A percentile compares a stretch with the other conserved stretches of the same genome.
Evolutionary conservation across 345 rosid species (phyloP).

Genomic region (Clausena lansium): DNA sequence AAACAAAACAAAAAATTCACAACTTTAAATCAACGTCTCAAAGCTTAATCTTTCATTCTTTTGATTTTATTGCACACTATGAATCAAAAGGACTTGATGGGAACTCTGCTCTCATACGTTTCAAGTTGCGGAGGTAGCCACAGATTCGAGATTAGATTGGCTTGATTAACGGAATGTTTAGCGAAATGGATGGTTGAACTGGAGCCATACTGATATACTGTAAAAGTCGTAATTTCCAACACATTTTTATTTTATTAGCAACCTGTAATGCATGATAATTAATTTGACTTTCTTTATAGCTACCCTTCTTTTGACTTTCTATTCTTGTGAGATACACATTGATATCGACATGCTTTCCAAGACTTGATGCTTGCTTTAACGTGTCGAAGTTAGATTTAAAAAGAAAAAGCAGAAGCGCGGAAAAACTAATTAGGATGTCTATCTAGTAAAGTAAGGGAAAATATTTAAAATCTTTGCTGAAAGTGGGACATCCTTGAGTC

Average conservation of each 20-base stretch:
- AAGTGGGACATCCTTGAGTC: not conserved
- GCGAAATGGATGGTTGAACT: too few relatives aligned
- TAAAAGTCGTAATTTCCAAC: not conserved
- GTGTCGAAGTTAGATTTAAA: not conserved
- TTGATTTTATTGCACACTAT: slow-evolving; percentile 14
- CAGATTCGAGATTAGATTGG: not conserved
- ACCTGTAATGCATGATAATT: not conserved
- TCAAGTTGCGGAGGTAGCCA: slow-evolving; percentile 24
- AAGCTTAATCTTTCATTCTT: too few relatives aligned
- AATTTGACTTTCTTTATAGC: too few relatives aligned
- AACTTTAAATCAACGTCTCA: too few relatives aligned
- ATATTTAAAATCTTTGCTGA: not conserved
- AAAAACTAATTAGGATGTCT: not conserved
- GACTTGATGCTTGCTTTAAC: too few relatives aligned
- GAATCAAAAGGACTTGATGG: slow-evolving; percentile 39
- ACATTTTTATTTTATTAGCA: not conserved
- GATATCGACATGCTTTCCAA: too few relatives aligned
- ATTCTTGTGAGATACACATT: too few relatives aligned
- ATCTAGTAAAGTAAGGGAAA: too few relatives aligned
- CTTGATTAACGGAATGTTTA: too few relatives aligned
- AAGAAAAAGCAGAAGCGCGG: not conserved
- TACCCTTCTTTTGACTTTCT: too few relatives aligned
- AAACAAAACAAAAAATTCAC: too few relatives aligned
- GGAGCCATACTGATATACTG: not conserved
- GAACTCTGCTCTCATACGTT: slow-evolving; percentile 32